phyloP scores from a whole-genome alignment of 2,329 filamentous ascomycete species.

The Verticillium tricorpus region DNA sequence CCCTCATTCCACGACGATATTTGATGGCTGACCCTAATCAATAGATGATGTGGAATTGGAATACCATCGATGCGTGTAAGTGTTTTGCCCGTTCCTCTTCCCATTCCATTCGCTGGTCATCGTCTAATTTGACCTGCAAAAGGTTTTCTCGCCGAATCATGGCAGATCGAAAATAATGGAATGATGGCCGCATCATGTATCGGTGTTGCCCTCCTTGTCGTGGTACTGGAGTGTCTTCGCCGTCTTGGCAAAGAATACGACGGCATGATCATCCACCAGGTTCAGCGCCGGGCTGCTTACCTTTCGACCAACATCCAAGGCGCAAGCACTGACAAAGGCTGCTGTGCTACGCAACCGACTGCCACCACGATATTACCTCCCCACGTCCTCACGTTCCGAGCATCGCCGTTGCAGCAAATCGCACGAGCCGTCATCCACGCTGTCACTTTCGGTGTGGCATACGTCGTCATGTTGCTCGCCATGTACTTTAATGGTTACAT shows the following conservation, averaged over 20 bases:
- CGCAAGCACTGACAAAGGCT: background rate
- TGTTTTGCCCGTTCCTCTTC: background rate
- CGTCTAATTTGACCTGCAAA: background rate
- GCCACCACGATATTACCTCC: slow-evolving; percentile 9
- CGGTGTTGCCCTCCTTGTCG: slow-evolving; percentile 34
- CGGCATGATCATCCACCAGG: slow-evolving; percentile 31
- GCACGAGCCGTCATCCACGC: slow-evolving; percentile 33
- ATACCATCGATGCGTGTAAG: slow-evolving; percentile 32
- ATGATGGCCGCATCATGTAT: slow-evolving; percentile 39
- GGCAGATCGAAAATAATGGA: slow-evolving; percentile 33
- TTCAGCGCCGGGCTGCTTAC: slow-evolving; percentile 27
- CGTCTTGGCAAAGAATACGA: slow-evolving; percentile 38
- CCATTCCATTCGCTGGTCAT: background rate
- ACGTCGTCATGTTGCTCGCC: slow-evolving; percentile 39
- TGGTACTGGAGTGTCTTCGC: slow-evolving; percentile 33
- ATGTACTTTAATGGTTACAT: slow-evolving; percentile 43
- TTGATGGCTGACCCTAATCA: background rate
- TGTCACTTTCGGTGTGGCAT: slow-evolving; percentile 34
- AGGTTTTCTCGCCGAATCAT: slow-evolving; percentile 34
- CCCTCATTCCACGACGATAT: background rate
- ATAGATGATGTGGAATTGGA: slow-evolving; percentile 43
- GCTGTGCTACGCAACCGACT: slow-evolving; percentile 9
- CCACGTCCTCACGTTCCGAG: slow-evolving; percentile 28
- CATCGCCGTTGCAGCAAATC: slow-evolving; percentile 34
- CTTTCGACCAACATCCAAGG: slow-evolving; percentile 17